These are phyloP conservation scores for Tetrahymena elliotti DNA, from an alignment of 73 alveolate genomes.

Conservation along the genomic window DNA sequence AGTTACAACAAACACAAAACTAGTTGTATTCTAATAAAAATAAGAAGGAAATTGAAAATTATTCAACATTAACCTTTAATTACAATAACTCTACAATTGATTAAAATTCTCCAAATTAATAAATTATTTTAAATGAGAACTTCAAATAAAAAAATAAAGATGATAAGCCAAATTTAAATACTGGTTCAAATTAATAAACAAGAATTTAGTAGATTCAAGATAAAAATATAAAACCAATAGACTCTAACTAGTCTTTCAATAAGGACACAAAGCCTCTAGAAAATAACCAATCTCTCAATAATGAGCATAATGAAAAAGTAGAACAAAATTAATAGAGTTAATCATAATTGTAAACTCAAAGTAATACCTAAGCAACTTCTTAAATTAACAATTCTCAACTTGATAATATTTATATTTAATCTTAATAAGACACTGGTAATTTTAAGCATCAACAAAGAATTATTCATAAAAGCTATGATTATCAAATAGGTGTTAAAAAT, in stretches of 20 bases:
- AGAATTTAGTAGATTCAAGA: neutral
- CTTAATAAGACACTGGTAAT: neutral
- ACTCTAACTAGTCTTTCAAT: too few relatives aligned
- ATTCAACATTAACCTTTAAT: neutral
- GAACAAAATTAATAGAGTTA: too few relatives aligned
- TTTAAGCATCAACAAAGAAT: neutral
- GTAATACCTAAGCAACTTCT: neutral
- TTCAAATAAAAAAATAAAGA: neutral
- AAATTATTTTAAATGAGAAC: neutral
- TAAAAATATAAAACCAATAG: too few relatives aligned
- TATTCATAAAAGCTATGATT: neutral
- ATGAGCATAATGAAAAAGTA: too few relatives aligned
- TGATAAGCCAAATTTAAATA: neutral
- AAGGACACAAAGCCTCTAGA: neutral
- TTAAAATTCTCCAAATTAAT: neutral
- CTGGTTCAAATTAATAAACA: neutral
- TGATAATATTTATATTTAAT: too few relatives aligned
- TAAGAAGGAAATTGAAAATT: neutral
- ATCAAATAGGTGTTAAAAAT: neutral
- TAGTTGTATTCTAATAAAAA: too few relatives aligned
- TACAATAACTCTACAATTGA: neutral
- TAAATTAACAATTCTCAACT: neutral
- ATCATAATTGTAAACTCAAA: neutral
- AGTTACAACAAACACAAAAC: neutral
- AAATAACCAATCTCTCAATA: too few relatives aligned